A percentile compares a stretch with the other conserved stretches of the same genome.
Conservation (phyloP, 2,329 filamentous ascomycete species). For the Botrytis pseudocinerea region DNA sequence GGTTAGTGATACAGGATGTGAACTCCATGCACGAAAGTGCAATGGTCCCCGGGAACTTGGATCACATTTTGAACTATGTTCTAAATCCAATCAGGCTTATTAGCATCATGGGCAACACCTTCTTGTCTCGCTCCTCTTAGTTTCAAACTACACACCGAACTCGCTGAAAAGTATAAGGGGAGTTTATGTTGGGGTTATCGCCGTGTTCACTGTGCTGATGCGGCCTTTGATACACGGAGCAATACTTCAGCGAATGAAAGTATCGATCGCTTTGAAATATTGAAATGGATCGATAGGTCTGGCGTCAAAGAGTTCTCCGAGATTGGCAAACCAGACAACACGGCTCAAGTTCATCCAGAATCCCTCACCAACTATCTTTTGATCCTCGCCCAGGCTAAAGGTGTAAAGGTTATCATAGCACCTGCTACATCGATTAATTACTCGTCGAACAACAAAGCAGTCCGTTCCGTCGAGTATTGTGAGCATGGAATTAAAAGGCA, state of each 20-base stretch:
- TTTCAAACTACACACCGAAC: slow-evolving; percentile 75
- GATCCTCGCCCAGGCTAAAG: background rate
- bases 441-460: background rate
- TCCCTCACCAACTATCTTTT: background rate
- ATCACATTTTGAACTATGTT: background rate
- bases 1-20: slow-evolving; percentile 46
- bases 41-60: background rate
- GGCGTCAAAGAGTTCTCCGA: background rate
- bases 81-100: slow-evolving; percentile 47
- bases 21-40: background rate
- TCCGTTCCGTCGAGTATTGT: background rate
- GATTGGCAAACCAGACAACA: background rate
- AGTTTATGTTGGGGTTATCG: slow-evolving; percentile 81
- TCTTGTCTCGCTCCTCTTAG: slow-evolving; percentile 78
- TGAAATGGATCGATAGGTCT: background rate
- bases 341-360: slow-evolving; percentile 11
- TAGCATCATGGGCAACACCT: slow-evolving; percentile 89
- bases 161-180: slow-evolving; percentile 78
- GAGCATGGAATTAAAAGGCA: background rate
- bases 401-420: background rate
- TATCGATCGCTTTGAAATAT: background rate
- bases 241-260: background rate
- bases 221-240: background rate
- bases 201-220: slow-evolving; percentile 62
- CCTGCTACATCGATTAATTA: slow-evolving; percentile 2